phyloP scores from a whole-genome alignment of 2,329 filamentous ascomycete species.

The Fusarium austroafricanum region DNA sequence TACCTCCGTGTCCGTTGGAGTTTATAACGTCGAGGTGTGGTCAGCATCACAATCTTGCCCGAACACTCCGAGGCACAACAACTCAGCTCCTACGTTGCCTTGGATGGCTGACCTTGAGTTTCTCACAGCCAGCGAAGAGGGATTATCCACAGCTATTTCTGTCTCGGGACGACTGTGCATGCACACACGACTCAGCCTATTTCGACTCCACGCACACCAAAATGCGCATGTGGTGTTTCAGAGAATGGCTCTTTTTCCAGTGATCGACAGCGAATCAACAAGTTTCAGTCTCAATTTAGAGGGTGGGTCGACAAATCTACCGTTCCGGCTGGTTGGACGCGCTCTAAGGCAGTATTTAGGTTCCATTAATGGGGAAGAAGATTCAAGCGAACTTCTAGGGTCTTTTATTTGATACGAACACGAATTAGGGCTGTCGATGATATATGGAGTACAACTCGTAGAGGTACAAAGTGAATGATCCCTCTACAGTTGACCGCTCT shows the following conservation, averaged over 20 bases:
- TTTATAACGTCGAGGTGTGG: neutral
- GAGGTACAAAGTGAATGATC: neutral
- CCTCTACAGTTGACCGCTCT: constrained; percentile 15
- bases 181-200: constrained; percentile 27
- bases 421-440: neutral
- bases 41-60: neutral
- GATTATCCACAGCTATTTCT: constrained; percentile 25
- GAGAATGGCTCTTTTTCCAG: constrained; percentile 19
- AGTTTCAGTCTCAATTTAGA: constrained; percentile 4
- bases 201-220: constrained; percentile 23
- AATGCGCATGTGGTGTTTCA: constrained; percentile 32
- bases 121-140: constrained; percentile 4
- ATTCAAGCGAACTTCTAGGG: neutral
- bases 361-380: neutral
- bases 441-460: neutral
- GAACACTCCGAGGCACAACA: neutral
- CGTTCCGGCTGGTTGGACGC: neutral
- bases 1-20: constrained; percentile 12
- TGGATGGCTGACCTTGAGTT: neutral
- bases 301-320: constrained; percentile 9
- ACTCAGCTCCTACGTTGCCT: neutral
- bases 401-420: neutral
- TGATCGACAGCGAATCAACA: constrained; percentile 15
- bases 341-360: neutral
- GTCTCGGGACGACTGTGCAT: constrained; percentile 23